Evolutionary conservation across 2,329 filamentous ascomycete genomes (phyloP).

Genomic region (Canariomyces notabilis): DNA sequence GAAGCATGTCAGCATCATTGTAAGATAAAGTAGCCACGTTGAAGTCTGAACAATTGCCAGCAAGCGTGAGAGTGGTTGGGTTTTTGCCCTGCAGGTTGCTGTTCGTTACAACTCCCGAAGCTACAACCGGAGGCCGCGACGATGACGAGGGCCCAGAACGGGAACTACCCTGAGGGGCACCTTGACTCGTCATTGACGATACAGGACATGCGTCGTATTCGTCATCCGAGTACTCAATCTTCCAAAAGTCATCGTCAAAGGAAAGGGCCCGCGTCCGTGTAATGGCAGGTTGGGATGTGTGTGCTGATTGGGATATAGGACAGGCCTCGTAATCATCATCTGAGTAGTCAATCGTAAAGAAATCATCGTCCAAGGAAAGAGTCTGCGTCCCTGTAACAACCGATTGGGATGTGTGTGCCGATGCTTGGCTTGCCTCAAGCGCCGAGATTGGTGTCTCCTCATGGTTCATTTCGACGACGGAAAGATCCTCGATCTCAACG

Average conservation of each 20-base stretch:
- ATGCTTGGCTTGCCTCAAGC: not conserved
- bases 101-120: not conserved
- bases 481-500: constrained; percentile 13
- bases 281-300: not conserved
- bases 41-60: constrained; percentile 3
- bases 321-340: constrained; percentile 11
- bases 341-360: constrained; percentile 13
- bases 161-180: not conserved
- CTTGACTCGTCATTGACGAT: not conserved
- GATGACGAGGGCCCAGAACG: not conserved
- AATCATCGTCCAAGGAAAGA: not conserved
- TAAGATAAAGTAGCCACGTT: constrained; percentile 9
- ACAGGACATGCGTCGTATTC: constrained; percentile 1
- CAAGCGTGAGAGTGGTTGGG: not conserved
- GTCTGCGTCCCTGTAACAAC: not conserved
- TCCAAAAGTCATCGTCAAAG: constrained; percentile 1
- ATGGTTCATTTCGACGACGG: constrained; percentile 34
- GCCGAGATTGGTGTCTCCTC: constrained; percentile 3
- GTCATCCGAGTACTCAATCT: constrained; percentile 17
- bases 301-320: not conserved
- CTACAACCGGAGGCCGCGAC: no score
- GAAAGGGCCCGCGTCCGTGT: not conserved
- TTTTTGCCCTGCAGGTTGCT: not conserved
- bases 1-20: constrained; percentile 20
- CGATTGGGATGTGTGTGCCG: not conserved